Percentiles rank a stretch among this genome's conserved stretches.
Conservation (phyloP, 2,329 filamentous ascomycete genomes). For the Penicillium freii region DNA sequence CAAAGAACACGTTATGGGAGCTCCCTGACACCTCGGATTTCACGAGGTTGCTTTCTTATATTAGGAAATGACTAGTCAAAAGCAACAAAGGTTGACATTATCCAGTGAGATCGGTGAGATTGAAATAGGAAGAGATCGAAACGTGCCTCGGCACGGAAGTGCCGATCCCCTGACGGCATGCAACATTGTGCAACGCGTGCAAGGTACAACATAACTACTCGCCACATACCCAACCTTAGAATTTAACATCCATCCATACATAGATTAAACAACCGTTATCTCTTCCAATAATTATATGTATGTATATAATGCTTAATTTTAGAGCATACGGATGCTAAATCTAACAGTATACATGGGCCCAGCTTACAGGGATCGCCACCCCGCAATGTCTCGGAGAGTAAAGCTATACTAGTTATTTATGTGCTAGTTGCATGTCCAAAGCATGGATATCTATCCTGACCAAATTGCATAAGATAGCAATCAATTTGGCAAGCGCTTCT, state of each 20-base stretch:
- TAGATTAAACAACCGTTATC: too few species aligned
- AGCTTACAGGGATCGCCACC: neutral
- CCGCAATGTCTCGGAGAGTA: neutral
- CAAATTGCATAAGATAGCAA: neutral
- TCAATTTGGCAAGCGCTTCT: slow-evolving; percentile 19
- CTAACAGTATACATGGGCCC: neutral
- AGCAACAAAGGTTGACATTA: too few species aligned
- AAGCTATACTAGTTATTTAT: neutral
- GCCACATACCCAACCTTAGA: neutral
- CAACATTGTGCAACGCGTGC: neutral
- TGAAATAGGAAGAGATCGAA: neutral
- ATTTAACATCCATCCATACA: neutral
- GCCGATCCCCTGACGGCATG: slow-evolving; percentile 1
- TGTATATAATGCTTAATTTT: neutral
- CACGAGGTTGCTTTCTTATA: too few species aligned
- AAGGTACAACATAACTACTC: too few species aligned
- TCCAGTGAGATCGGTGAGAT: neutral
- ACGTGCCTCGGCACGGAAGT: slow-evolving; percentile 10
- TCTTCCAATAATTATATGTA: too few species aligned
- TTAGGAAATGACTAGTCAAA: neutral
- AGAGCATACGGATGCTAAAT: neutral
- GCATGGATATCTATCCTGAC: neutral
- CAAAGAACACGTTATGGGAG: neutral
- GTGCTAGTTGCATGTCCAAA: neutral
- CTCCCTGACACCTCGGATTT: neutral